phyloP scores from a whole-genome alignment of 2,329 filamentous ascomycete species.

The Verticillium longisporum region DNA sequence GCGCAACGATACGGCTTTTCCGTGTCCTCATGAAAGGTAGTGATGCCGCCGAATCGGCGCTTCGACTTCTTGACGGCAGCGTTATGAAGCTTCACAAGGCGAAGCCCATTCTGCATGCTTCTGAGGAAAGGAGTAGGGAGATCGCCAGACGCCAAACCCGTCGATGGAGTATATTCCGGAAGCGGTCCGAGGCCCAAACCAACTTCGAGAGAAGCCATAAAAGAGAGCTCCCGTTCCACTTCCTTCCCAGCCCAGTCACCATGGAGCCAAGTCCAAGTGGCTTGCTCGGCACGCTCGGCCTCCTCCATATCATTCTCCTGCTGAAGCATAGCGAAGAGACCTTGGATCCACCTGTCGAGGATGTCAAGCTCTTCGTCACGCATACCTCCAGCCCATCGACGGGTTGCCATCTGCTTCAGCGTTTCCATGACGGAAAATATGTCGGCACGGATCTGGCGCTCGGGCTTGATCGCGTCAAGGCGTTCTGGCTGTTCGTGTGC shows the following conservation, averaged over 20 bases:
- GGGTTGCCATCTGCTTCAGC: constrained; percentile 81
- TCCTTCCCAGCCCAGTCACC: constrained; percentile 72
- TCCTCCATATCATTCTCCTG: constrained; percentile 73
- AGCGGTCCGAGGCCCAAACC: constrained; percentile 49
- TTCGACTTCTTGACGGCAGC: constrained; percentile 77
- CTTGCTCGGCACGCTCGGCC: constrained; percentile 61
- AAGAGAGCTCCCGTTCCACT: constrained; percentile 71
- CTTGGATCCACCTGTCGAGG: constrained; percentile 72
- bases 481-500: constrained; percentile 82
- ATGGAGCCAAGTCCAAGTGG: constrained; percentile 73
- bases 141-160: constrained; percentile 25
- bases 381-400: constrained; percentile 80
- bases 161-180: constrained; percentile 58
- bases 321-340: constrained; percentile 69
- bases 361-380: constrained; percentile 68
- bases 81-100: constrained; percentile 85
- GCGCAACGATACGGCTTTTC: constrained; percentile 89
- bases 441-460: constrained; percentile 78
- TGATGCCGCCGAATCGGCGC: constrained; percentile 83
- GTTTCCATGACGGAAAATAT: constrained; percentile 83
- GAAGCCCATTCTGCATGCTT: constrained; percentile 69
- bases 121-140: constrained; percentile 68
- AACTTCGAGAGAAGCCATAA: constrained; percentile 69
- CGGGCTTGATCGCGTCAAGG: constrained; percentile 78
- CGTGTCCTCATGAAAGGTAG: constrained; percentile 84